Conservation (phyloP, 345 rosid genomes). For the Gossypium sturtianum region DNA sequence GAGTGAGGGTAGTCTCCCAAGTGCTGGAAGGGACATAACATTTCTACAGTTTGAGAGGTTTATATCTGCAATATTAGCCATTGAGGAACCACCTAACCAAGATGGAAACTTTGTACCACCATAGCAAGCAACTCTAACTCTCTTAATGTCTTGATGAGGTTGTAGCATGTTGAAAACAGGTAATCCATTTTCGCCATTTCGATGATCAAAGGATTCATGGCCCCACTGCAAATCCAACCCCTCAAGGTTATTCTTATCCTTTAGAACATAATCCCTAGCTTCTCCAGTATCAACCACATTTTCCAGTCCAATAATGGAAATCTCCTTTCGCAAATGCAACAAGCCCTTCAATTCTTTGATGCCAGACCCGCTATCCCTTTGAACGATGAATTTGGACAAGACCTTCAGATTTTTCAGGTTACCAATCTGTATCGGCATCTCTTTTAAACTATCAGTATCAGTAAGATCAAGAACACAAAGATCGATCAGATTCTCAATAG, state of each 20-base stretch:
- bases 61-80: slow-evolving; percentile 6
- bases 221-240: slow-evolving; percentile 18
- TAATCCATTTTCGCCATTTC: not conserved
- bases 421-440: slow-evolving; percentile 6
- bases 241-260: slow-evolving; percentile 9
- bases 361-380: not conserved
- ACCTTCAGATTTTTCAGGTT: not conserved
- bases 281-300: slow-evolving; percentile 13
- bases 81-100: slow-evolving; percentile 23
- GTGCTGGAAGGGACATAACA: slow-evolving; percentile 21
- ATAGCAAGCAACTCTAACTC: slow-evolving; percentile 18
- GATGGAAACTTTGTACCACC: slow-evolving; percentile 22
- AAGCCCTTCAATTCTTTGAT: slow-evolving; percentile 14
- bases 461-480: slow-evolving; percentile 11
- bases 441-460: not conserved
- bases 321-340: slow-evolving; percentile 5
- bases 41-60: slow-evolving; percentile 14
- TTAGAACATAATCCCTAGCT: slow-evolving; percentile 7
- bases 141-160: slow-evolving; percentile 20
- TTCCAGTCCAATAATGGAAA: slow-evolving; percentile 11
- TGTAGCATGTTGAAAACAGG: slow-evolving; percentile 18
- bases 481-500: slow-evolving; percentile 3
- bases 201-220: not conserved
- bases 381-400: slow-evolving; percentile 14
- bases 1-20: slow-evolving; percentile 27